Conservation (phyloP, 805 yeast genomes). For the Pichia manshurica region DNA sequence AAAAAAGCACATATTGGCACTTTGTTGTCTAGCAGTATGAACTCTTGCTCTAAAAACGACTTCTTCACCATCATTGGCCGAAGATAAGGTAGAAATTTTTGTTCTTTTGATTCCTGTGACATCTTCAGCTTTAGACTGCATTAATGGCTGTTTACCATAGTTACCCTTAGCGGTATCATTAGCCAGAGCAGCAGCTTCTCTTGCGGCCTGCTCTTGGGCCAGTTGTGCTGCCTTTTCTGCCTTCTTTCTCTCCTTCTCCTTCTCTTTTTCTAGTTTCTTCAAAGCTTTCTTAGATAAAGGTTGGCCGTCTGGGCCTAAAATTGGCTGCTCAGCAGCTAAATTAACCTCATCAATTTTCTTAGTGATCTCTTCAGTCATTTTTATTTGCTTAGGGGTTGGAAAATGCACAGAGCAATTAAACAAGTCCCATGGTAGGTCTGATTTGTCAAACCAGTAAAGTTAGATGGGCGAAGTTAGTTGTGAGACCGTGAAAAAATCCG, state of each 20-base stretch:
- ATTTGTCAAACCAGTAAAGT: too few species aligned
- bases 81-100: conserved; percentile 49
- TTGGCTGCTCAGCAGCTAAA: conserved; percentile 20
- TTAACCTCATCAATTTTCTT: conserved; percentile 26
- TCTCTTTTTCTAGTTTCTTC: conserved; percentile 89
- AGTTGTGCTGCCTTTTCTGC: conserved; percentile 86
- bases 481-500: too few species aligned
- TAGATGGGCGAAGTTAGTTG: too few species aligned
- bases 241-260: conserved; percentile 87
- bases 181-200: conserved; percentile 59
- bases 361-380: conserved; percentile 26
- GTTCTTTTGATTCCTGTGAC: conserved; percentile 65
- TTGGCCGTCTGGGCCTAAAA: conserved; percentile 57
- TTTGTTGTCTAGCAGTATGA: conserved; percentile 90
- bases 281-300: conserved; percentile 91
- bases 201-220: conserved; percentile 81
- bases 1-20: conserved; percentile 88
- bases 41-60: conserved; percentile 90
- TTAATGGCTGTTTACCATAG: conserved; percentile 86
- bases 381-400: background rate
- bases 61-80: conserved; percentile 64
- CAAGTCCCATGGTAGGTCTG: too few species aligned
- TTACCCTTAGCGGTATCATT: conserved; percentile 81
- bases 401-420: background rate
- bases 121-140: conserved; percentile 51